phyloP scores from a whole-genome alignment of 148 eudicot genomes.

The Rhododendron ferrugineum region DNA sequence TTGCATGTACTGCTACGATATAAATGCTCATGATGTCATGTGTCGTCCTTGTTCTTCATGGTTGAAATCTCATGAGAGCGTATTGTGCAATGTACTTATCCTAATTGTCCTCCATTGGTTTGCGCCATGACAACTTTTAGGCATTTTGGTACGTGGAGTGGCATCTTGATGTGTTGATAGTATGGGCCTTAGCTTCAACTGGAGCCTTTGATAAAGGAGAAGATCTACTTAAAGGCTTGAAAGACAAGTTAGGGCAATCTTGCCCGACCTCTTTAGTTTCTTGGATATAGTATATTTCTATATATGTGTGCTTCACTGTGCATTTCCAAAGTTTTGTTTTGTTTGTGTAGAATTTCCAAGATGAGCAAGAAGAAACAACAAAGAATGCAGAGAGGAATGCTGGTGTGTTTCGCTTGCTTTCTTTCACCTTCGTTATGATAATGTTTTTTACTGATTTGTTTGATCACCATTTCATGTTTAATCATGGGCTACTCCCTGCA shows the following conservation, averaged over 20 bases:
- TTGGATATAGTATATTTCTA: neutral
- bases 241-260: conserved; percentile 34
- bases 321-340: neutral
- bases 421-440: neutral
- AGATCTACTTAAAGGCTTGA: conserved; percentile 56
- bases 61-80: neutral
- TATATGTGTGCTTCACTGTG: neutral
- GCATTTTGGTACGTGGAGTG: conserved; percentile 67
- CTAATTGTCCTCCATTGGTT: neutral
- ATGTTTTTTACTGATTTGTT: neutral
- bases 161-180: conserved; percentile 69
- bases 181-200: conserved; percentile 65
- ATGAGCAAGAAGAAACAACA: conserved; percentile 64
- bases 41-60: neutral
- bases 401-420: conserved; percentile 41
- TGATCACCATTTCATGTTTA: neutral
- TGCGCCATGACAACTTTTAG: conserved; percentile 21
- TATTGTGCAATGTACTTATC: neutral
- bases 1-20: neutral
- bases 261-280: neutral
- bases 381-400: conserved; percentile 50
- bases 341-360: conserved; percentile 46
- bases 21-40: neutral
- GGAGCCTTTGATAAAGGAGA: conserved; percentile 47
- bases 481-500: neutral